A percentile compares a stretch with the other conserved stretches of the same genome.
These are phyloP conservation scores for Massospora cicadina DNA, from an alignment of 371 early-diverging fungal species.

Conservation along the genomic window DNA sequence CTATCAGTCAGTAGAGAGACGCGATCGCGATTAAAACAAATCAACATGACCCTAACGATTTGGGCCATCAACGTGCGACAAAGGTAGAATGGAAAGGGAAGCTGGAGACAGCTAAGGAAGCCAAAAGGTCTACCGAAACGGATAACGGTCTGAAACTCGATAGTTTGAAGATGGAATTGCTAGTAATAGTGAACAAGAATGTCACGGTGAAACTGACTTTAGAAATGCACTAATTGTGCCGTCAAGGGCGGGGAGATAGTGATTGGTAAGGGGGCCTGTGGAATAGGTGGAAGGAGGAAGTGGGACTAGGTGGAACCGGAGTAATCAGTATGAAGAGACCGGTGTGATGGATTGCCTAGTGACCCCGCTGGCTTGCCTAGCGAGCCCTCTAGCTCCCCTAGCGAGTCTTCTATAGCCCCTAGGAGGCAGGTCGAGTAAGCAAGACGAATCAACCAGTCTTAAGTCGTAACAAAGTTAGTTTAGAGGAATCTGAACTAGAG, in stretches of 20 bases:
- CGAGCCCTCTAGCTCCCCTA: too few species aligned
- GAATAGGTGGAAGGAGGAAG: too few species aligned
- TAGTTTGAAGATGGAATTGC: slow-evolving; percentile 12
- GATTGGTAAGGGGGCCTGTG: background rate
- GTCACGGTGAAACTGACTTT: slow-evolving; percentile 11
- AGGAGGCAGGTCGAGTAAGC: too few species aligned
- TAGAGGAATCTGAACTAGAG: slow-evolving; percentile 12
- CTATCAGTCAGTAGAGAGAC: too few species aligned
- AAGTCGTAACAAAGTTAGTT: slow-evolving; percentile 13
- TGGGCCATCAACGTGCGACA: slow-evolving; percentile 8
- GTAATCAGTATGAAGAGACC: too few species aligned
- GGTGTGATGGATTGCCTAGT: too few species aligned
- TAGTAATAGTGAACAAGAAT: slow-evolving; percentile 12
- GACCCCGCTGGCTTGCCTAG: too few species aligned
- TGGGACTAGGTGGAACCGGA: too few species aligned
- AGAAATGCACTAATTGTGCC: slow-evolving; percentile 12
- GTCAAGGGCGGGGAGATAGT: slow-evolving; percentile 11
- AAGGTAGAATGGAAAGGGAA: slow-evolving; percentile 2
- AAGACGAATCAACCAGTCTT: slow-evolving; percentile 6
- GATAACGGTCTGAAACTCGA: slow-evolving; percentile 12
- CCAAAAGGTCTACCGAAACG: slow-evolving; percentile 1
- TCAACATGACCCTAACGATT: slow-evolving; percentile 10
- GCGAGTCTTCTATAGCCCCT: too few species aligned
- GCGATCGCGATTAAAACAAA: slow-evolving; percentile 12
- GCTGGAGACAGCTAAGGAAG: background rate